phyloP scores from a whole-genome alignment of 2,329 filamentous ascomycete genomes.

The Alternaria arborescens region DNA sequence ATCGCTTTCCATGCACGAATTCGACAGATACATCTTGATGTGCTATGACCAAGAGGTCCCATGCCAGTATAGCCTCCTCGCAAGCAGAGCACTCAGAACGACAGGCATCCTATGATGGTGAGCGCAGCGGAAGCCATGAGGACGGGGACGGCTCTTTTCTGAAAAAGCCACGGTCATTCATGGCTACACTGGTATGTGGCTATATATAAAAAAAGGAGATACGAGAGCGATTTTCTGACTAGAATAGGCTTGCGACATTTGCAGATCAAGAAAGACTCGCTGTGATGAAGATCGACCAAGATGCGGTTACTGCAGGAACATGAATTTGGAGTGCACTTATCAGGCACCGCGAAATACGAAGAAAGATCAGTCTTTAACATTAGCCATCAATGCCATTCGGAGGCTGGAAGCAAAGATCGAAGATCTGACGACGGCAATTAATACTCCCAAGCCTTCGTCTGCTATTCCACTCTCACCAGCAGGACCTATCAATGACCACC shows the following conservation, averaged over 20 bases:
- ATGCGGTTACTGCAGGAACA: slow-evolving; percentile 61
- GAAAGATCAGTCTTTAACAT: slow-evolving; percentile 63
- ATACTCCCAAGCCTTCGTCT: slow-evolving; percentile 26
- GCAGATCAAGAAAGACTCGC: slow-evolving; percentile 62
- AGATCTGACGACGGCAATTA: slow-evolving; percentile 53
- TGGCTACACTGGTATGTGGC: slow-evolving; percentile 41
- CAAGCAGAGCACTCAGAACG: slow-evolving; percentile 26
- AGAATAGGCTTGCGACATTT: slow-evolving; percentile 61
- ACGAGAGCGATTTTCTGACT: slow-evolving; percentile 15
- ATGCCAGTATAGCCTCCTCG: slow-evolving; percentile 32
- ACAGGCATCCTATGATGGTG: slow-evolving; percentile 31
- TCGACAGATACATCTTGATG: slow-evolving; percentile 16
- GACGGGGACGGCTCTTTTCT: slow-evolving; percentile 36
- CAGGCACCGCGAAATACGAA: slow-evolving; percentile 63
- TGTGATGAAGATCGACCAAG: slow-evolving; percentile 63
- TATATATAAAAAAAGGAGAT: background rate
- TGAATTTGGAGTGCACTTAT: slow-evolving; percentile 61
- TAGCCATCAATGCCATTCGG: slow-evolving; percentile 64
- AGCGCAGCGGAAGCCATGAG: slow-evolving; percentile 34
- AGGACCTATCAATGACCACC: slow-evolving; percentile 30
- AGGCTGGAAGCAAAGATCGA: slow-evolving; percentile 63
- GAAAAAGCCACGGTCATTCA: slow-evolving; percentile 49
- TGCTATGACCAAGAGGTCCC: slow-evolving; percentile 50
- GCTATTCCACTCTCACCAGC: slow-evolving; percentile 17
- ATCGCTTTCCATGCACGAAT: slow-evolving; percentile 12